Evolutionary conservation across 148 eudicot species (phyloP), one percentile per base, ranked within the genome.

Genomic region (Polygonum maritimum): DNA sequence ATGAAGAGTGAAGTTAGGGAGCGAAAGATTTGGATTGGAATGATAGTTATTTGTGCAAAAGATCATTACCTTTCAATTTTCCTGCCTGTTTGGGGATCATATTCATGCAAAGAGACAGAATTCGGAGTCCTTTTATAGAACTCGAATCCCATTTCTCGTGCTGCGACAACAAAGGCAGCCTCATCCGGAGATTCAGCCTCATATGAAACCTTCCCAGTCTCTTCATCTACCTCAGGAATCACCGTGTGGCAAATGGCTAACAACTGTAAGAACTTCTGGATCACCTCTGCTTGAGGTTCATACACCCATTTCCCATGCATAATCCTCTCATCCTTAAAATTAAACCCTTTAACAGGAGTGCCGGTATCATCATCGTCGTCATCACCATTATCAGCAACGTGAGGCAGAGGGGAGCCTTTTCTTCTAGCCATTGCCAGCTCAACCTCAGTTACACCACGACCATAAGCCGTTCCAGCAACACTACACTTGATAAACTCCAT

Each of bases 171-270:
- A 83, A 95, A 95, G 26, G 99, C 99, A 40, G 97, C 92, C 80
- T 95, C 99, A 76, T 95, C 99, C 4, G 99, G 99, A 55, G 99
- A 95, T 80, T 95, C 99, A 60, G 99, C 97, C 82, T 95, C 99
- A 83, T 95, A 95, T 6, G 91, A 80, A 39, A 90, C 76, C 62
- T 86, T 90, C 55, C 94, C 94, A 0, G 88, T 82, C 18, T 83
- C 85, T 85, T 92, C 92, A 79, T 95, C 94, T 48, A 87, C 83
- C 71, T 95, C 99, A 4, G 99, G 99, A 81, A 95, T 90, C 21
- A 86, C 99, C 0, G 99, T 95, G 78, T 95, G 97, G 78, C 99
- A 95, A 21, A 95, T 71, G 15, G 97, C 96, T 74, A 92, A 76
- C 47, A 90, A 58, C 62, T 84, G 88, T 67, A 95, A 79, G 75